Base-by-base conservation (phyloP, 148 eudicot genomes). In the Linanthus parryae region DNA sequence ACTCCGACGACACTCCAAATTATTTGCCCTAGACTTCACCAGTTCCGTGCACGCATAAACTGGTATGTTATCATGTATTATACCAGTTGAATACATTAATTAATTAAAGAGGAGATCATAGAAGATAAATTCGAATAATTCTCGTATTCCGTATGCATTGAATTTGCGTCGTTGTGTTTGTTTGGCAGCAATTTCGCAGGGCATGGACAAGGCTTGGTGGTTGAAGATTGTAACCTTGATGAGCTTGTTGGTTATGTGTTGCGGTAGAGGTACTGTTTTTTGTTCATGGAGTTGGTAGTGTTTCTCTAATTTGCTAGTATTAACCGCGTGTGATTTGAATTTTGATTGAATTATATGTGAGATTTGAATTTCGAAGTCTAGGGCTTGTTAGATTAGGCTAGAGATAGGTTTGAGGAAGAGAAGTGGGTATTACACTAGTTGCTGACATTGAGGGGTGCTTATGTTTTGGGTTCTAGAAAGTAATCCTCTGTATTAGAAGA, bases 121-220 rank as follows among this genome's bases (percentile, higher is more conserved):
- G n/a, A n/a, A n/a, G n/a, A n/a, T n/a, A n/a, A n/a, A n/a, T n/a
- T n/a, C n/a, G n/a, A n/a, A n/a, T 24, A 11, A 6, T 1, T 13
- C 11, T 31, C 11, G 11, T 31, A 31, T 5, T 31, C 7, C 5
- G 5, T 5, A 5, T 31, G 11, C 5, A 5, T 31, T 31, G 11
- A 31, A 11, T 15, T 8, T 46, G 15, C 26, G 11, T 7, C 5
- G n/a, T 10, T 19, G 29, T 14, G 17, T 47, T 47, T 47, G 1
- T 7, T 24, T 24, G n/a, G n/a, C n/a, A n/a, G n/a, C n/a, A n/a
- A n/a, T 27, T 25, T 25, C 7, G 0, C 8, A 14, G 34, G 14
- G n/a, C 14, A 49, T 49, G 54, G 38, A 49, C 36, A 21, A 29
- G 31, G 31, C 16, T 12, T 28, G 14, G 22, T 49, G 54, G 54